phyloP scores from a whole-genome alignment of 1,284 basidiomycete species.

The Cryptococcus sp. region DNA sequence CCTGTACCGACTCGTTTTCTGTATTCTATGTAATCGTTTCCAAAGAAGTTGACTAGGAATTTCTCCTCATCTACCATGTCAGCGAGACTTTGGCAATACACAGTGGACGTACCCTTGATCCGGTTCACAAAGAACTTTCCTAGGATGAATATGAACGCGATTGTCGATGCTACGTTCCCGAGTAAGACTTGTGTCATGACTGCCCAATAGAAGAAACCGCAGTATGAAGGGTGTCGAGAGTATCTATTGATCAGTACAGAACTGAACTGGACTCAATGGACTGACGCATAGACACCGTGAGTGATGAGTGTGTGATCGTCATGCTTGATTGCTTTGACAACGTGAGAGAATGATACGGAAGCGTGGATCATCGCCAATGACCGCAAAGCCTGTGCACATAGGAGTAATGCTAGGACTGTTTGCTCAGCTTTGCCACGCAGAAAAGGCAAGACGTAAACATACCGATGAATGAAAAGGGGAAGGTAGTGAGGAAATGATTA shows the following conservation, averaged over 20 bases:
- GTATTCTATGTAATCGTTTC: constrained; percentile 69
- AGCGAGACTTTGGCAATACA: background rate
- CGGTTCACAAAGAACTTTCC: constrained; percentile 83
- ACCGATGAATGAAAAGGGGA: constrained; percentile 46
- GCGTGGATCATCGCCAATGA: constrained; percentile 95
- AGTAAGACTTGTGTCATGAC: constrained; percentile 89
- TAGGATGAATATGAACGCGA: constrained; percentile 55
- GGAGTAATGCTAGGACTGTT: constrained; percentile 50
- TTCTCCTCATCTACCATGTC: constrained; percentile 63
- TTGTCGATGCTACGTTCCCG: constrained; percentile 68
- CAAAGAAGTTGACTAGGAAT: constrained; percentile 73
- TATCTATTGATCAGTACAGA: constrained; percentile 54
- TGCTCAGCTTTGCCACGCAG: no score
- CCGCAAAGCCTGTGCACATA: constrained; percentile 72
- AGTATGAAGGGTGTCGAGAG: constrained; percentile 92
- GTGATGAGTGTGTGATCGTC: constrained; percentile 75
- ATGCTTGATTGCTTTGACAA: constrained; percentile 65
- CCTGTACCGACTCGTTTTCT: constrained; percentile 62
- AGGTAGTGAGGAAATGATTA: constrained; percentile 9
- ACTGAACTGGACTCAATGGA: constrained; percentile 9
- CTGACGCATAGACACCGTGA: constrained; percentile 76
- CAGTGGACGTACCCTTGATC: constrained; percentile 61
- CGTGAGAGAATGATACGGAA: constrained; percentile 85
- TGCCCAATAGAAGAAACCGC: constrained; percentile 98
- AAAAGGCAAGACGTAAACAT: constrained; percentile 2